Percentiles rank a stretch among this genome's conserved stretches.
Evolutionary conservation across 805 yeast species (phyloP).

Genomic region (Torulaspora gathmanii): DNA sequence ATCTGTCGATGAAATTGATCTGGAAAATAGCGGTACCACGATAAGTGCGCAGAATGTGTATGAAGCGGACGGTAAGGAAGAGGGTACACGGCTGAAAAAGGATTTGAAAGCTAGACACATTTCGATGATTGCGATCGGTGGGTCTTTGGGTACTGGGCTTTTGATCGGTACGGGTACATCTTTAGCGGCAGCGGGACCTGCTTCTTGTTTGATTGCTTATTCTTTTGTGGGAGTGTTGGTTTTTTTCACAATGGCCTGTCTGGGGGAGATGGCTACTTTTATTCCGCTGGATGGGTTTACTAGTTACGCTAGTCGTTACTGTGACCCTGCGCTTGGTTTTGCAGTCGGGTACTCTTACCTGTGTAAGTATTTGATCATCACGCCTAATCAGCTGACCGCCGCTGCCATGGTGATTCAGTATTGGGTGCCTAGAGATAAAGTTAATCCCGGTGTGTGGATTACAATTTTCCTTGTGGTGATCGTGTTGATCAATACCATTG

Average conservation of each 20-base stretch:
- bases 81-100: conserved; percentile 23
- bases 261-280: conserved; percentile 66
- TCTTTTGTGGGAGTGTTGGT: conserved; percentile 67
- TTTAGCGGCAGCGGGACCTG: conserved; percentile 63
- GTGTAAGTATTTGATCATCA: conserved; percentile 45
- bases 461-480: conserved; percentile 40
- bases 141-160: conserved; percentile 78
- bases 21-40: not conserved
- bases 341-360: conserved; percentile 44
- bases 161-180: conserved; percentile 74
- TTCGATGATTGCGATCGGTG: conserved; percentile 76
- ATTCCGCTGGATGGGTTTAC: conserved; percentile 66
- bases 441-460: conserved; percentile 45
- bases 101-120: conserved; percentile 51
- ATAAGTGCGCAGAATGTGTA: not conserved
- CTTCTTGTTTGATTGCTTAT: conserved; percentile 54
- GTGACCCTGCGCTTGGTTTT: conserved; percentile 46
- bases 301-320: conserved; percentile 49
- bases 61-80: not conserved
- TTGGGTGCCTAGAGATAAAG: conserved; percentile 40
- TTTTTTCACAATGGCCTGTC: conserved; percentile 59
- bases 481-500: conserved; percentile 36
- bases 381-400: conserved; percentile 46
- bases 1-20: not conserved
- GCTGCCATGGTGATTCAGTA: conserved; percentile 45